Evolutionary conservation across 163 green algal species (phyloP), one percentile per base, ranked within the genome.

Genomic region (Trebouxiophyceae sp.): DNA sequence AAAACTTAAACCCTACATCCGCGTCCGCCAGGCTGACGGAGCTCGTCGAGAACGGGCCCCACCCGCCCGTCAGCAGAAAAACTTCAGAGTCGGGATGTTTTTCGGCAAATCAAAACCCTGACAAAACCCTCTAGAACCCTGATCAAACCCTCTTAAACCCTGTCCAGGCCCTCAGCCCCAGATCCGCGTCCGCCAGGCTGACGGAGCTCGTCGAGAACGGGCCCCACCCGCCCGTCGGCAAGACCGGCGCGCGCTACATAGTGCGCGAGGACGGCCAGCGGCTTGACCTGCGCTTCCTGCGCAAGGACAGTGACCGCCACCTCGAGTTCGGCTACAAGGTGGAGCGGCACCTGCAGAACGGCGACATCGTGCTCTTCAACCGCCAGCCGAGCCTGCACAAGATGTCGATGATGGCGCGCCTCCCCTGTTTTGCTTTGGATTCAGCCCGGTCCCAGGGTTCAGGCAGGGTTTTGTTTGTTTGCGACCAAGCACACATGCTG

Each of bases 341-440:
- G 57, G 95, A 99, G 83, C 79, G 95, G 3, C 93, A 98, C 75
- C 74, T 99, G 77, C 67, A 84, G 60, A 93, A 97, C 67, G 94
- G 91, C 5, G 95, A 99, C 72, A 76, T 95, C 31, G 93, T 99
- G 65, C 88, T 99, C 19, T 99, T 99, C 83, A 99, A 99, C 81
- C 90, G 95, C 19, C 94, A 98, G 84, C 94, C 95, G 57, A 95
- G 83, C 22, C 86, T 99, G 72, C 95, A 99, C 84, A 99, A 99
- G 80, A 99, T 99, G 95, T 97, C 90, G 58, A 99, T 99, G 92
- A 99, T 99, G 94, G 89, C 91, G 24, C 77, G 95, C 66, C 57
- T 81, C 26, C 39, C 39, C 12, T 28, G 6, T n/a, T n/a, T n/a
- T n/a, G n/a, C n/a, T n/a, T n/a, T n/a, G n/a, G n/a, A n/a, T n/a